These are phyloP conservation scores for Gnomoniopsis smithogilvyi DNA, from an alignment of 2,329 filamentous ascomycete genomes.

Conservation along the genomic window DNA sequence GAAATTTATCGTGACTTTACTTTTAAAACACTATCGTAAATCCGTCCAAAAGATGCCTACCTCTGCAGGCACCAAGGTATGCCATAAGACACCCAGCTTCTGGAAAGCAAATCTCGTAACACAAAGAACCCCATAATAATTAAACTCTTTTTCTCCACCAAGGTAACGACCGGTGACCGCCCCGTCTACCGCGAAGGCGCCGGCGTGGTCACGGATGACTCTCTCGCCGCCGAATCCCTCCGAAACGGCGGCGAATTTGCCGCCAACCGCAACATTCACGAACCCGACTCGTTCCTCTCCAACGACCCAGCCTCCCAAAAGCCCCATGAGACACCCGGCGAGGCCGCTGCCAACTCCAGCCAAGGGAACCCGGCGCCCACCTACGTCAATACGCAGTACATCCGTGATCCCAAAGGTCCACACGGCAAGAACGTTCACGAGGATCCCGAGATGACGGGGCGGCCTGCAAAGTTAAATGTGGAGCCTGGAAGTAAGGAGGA, in stretches of 20 bases:
- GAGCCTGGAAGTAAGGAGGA: conserved; percentile 26
- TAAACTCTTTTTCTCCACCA: no score
- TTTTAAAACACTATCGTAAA: not conserved
- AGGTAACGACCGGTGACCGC: conserved; percentile 46
- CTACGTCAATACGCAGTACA: conserved; percentile 19
- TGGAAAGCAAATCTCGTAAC: not conserved
- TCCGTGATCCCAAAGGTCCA: conserved; percentile 17
- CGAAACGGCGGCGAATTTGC: conserved; percentile 57
- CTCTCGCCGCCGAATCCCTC: conserved; percentile 72
- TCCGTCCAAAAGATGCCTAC: conserved; percentile 4
- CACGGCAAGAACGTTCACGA: conserved; percentile 27
- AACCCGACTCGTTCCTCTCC: not conserved
- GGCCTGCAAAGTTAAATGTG: conserved; percentile 20
- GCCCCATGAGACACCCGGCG: not conserved
- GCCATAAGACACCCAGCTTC: not conserved
- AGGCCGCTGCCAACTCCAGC: conserved; percentile 3
- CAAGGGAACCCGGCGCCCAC: conserved; percentile 22
- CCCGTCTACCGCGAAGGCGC: conserved; percentile 56
- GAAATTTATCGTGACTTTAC: not conserved
- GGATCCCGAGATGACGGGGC: conserved; percentile 23
- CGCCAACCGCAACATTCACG: conserved; percentile 42
- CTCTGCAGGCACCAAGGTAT: conserved; percentile 15
- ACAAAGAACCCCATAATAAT: conserved; percentile 16
- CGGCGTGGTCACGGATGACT: conserved; percentile 64
- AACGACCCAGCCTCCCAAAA: not conserved